Conservation (phyloP, 2,329 filamentous ascomycete species). For the Dactylellina parvicollis region DNA sequence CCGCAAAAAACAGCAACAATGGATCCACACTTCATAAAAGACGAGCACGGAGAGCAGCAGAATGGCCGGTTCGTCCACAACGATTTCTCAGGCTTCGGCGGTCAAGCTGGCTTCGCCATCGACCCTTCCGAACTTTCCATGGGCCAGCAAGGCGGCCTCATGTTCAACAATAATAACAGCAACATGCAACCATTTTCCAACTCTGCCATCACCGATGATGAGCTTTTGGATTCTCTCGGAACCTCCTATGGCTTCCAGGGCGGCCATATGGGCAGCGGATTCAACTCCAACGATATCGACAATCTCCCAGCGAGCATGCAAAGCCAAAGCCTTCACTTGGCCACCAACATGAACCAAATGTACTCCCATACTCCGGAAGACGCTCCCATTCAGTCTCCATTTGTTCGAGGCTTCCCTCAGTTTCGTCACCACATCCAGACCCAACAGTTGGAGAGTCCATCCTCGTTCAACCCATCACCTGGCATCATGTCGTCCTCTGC, state of each 20-base stretch:
- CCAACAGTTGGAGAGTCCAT: slow-evolving; percentile 62
- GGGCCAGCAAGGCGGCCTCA: slow-evolving; percentile 60
- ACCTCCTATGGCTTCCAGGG: slow-evolving; percentile 52
- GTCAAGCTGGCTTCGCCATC: slow-evolving; percentile 65
- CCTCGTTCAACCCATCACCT: slow-evolving; percentile 62
- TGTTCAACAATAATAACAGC: slow-evolving; percentile 68
- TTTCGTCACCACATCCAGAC: slow-evolving; percentile 46
- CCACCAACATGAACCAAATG: slow-evolving; percentile 62
- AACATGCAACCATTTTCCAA: slow-evolving; percentile 78
- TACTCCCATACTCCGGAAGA: slow-evolving; percentile 93
- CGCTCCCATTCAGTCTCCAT: slow-evolving; percentile 90
- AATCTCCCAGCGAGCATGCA: slow-evolving; percentile 30
- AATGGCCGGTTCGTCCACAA: slow-evolving; percentile 63
- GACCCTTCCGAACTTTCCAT: slow-evolving; percentile 87
- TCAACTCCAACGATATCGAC: slow-evolving; percentile 42
- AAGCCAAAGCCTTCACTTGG: slow-evolving; percentile 26
- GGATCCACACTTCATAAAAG: slow-evolving; percentile 71
- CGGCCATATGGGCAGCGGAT: slow-evolving; percentile 39
- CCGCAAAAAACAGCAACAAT: slow-evolving; percentile 58
- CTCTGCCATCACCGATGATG: slow-evolving; percentile 82
- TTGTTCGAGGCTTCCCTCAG: slow-evolving; percentile 65
- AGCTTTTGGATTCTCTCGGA: slow-evolving; percentile 61
- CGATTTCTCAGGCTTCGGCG: slow-evolving; percentile 53
- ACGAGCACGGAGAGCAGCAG: slow-evolving; percentile 55
- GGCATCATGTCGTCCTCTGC: slow-evolving; percentile 59